Conservation (phyloP, 305 asterid genomes). For the Euphrasia arctica region DNA sequence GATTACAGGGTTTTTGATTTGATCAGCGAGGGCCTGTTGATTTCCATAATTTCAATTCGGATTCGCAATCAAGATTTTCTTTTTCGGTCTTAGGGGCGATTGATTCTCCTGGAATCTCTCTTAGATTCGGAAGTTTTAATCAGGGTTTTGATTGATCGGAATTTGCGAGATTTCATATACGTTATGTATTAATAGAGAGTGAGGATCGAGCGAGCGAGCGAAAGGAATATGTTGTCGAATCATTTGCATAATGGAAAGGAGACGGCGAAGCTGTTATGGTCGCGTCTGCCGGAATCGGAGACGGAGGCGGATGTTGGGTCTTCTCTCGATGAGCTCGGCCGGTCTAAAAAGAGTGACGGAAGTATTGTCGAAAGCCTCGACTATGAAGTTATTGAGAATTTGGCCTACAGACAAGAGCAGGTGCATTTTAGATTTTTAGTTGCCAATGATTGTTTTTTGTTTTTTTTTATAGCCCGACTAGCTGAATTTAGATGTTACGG, state of each 20-base stretch:
- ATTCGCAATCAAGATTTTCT: conserved; percentile 3
- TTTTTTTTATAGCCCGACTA: neutral
- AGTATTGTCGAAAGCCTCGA: conserved; percentile 82
- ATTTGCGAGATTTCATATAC: conserved; percentile 19
- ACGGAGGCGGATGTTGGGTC: conserved; percentile 41
- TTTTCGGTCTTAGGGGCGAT: neutral
- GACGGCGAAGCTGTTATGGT: conserved; percentile 80
- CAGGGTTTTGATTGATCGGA: conserved; percentile 30
- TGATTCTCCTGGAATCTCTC: conserved; percentile 1
- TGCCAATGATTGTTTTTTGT: conserved; percentile 8
- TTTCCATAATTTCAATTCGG: conserved; percentile 1
- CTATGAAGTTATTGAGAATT: conserved; percentile 90
- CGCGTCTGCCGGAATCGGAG: conserved; percentile 81
- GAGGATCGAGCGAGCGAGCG: neutral
- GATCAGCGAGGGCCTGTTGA: conserved; percentile 23
- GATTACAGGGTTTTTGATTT: conserved; percentile 32
- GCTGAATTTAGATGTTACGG: conserved; percentile 10
- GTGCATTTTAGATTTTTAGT: conserved; percentile 33
- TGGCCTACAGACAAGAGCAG: conserved; percentile 85
- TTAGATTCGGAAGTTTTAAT: conserved; percentile 20
- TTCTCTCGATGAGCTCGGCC: conserved; percentile 32
- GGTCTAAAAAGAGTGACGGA: conserved; percentile 40
- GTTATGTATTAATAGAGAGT: conserved; percentile 5
- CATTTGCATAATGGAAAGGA: conserved; percentile 88
- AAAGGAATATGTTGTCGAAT: conserved; percentile 64